Conservation (phyloP, 2,329 filamentous ascomycete species). For the Botrytis cinerea region DNA sequence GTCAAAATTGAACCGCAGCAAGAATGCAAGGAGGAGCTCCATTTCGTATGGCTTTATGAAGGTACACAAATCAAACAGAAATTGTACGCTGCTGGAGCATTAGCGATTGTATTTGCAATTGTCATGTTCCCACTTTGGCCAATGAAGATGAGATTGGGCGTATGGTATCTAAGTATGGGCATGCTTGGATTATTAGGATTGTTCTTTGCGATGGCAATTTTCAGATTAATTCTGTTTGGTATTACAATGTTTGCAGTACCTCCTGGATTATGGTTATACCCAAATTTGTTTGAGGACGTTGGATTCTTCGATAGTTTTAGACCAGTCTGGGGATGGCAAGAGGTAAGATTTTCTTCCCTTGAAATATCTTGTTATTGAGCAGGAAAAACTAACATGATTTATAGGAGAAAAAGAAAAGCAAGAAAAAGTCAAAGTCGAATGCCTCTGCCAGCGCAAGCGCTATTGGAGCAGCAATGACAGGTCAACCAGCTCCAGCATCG, state of each 20-base stretch:
- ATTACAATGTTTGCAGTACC: conserved; percentile 82
- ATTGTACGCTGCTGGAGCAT: conserved; percentile 81
- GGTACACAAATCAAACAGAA: conserved; percentile 92
- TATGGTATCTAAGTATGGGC: conserved; percentile 96
- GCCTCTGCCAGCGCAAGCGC: conserved; percentile 39
- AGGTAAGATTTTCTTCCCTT: conserved; percentile 57
- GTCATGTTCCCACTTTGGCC: conserved; percentile 98
- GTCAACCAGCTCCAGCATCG: conserved; percentile 41
- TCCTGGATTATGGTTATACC: conserved; percentile 96
- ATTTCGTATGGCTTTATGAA: conserved; percentile 97
- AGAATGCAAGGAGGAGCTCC: conserved; percentile 80
- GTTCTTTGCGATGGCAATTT: conserved; percentile 97
- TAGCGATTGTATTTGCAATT: conserved; percentile 80
- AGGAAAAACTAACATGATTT: conserved; percentile 14
- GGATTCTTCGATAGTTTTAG: conserved; percentile 98
- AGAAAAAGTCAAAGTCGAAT: conserved; percentile 42
- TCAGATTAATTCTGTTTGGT: conserved; percentile 87
- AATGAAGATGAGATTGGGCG: conserved; percentile 82
- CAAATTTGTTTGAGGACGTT: conserved; percentile 97
- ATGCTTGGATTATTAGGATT: conserved; percentile 85
- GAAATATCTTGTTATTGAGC: neutral
- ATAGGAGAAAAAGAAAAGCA: conserved; percentile 43
- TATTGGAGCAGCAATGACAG: conserved; percentile 39
- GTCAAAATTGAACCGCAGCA: conserved; percentile 96
- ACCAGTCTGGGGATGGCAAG: conserved; percentile 97